These are phyloP conservation scores for Starmerella khaoyaiensis DNA, from an alignment of 805 yeast species.

Conservation along the genomic window DNA sequence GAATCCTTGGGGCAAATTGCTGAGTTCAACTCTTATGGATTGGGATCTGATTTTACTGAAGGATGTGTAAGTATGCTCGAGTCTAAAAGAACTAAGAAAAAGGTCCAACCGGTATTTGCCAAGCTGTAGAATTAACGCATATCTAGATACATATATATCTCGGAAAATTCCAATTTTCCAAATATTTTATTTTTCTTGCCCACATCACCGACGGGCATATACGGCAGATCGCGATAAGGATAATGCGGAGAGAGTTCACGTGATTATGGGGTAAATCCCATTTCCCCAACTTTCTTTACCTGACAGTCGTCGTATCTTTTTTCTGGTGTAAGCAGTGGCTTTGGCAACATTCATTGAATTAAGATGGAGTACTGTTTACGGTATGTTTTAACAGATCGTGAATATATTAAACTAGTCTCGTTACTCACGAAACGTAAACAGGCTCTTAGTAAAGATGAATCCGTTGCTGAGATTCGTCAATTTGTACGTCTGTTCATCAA, in stretches of 20 bases:
- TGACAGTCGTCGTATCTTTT: no score
- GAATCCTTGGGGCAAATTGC: constrained; percentile 45
- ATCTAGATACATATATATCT: no score
- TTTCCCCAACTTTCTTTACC: no score
- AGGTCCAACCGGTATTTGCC: constrained; percentile 9
- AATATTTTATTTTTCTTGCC: no score
- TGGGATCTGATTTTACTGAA: constrained; percentile 25
- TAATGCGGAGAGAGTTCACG: no score
- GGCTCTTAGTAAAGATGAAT: neutral
- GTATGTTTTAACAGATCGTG: constrained; percentile 11
- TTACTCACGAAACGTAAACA: neutral
- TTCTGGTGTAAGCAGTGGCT: no score
- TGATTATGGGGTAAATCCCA: no score
- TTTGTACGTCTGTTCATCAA: constrained; percentile 11
- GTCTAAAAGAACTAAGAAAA: constrained; percentile 8
- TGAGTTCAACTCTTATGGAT: constrained; percentile 35
- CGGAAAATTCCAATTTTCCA: no score
- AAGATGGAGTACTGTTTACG: constrained; percentile 11
- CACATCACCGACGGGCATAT: no score
- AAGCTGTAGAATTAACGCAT: constrained; percentile 2
- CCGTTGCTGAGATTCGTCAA: constrained; percentile 5
- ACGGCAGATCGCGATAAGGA: no score
- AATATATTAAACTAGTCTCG: constrained; percentile 6
- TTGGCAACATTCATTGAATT: no score
- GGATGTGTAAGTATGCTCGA: constrained; percentile 24